phyloP scores from a whole-genome alignment of 2,329 filamentous ascomycete genomes.

The Fusarium tuaranense region DNA sequence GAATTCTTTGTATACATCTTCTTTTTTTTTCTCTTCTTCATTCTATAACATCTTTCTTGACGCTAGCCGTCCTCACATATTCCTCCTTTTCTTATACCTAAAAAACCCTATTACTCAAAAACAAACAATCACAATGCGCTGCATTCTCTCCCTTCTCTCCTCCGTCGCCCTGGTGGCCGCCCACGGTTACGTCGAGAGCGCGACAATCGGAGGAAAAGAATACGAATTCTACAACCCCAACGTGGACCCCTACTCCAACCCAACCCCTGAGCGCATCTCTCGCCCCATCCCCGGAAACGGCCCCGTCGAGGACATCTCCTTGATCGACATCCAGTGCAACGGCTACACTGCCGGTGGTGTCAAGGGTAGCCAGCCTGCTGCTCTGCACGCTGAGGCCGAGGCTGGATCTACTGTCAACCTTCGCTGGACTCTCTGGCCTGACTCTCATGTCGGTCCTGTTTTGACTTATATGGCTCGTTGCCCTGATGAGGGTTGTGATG shows the following conservation, averaged over 20 bases:
- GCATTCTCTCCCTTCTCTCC: constrained; percentile 44
- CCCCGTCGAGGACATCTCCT: constrained; percentile 64
- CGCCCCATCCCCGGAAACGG: constrained; percentile 69
- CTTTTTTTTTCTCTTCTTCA: not conserved
- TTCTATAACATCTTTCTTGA: not conserved
- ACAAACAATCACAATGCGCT: constrained; percentile 29
- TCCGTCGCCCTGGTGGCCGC: constrained; percentile 56
- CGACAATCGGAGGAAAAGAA: constrained; percentile 54
- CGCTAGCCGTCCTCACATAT: constrained; percentile 4
- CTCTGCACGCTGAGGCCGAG: constrained; percentile 63
- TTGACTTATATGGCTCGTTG: constrained; percentile 72
- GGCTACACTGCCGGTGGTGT: constrained; percentile 62
- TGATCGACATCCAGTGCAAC: constrained; percentile 67
- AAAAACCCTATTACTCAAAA: not conserved
- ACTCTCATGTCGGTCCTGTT: constrained; percentile 64
- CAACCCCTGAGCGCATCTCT: constrained; percentile 64
- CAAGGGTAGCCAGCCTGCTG: constrained; percentile 62
- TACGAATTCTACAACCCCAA: constrained; percentile 54
- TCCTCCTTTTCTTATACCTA: constrained; percentile 2
- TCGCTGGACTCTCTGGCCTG: constrained; percentile 65
- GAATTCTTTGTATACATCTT: not conserved
- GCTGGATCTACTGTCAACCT: constrained; percentile 66
- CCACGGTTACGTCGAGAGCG: constrained; percentile 62
- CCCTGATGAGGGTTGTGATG: constrained; percentile 62
- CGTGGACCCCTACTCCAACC: constrained; percentile 58